Evolutionary conservation across 441 rosid species (phyloP).

Genomic region (Adansonia madagascariensis): DNA sequence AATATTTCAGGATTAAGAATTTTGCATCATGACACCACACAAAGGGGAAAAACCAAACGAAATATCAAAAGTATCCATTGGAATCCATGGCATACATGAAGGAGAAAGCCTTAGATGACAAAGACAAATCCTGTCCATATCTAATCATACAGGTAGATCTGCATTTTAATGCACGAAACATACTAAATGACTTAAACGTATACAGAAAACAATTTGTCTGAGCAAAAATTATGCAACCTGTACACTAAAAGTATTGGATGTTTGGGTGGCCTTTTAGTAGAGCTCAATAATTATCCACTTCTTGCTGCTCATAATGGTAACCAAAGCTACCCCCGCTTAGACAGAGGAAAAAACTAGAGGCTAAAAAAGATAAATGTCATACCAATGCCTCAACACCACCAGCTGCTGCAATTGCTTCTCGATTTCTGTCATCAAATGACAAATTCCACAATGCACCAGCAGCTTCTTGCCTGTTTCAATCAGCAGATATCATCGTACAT

Average conservation of each 20-base stretch:
- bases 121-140: background rate
- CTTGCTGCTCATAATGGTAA: background rate
- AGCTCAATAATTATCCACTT: constrained; percentile 1
- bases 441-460: constrained; percentile 99
- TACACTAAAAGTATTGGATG: background rate
- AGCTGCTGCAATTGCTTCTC: constrained; percentile 94
- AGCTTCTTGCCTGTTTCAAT: constrained; percentile 84
- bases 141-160: background rate
- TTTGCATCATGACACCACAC: constrained; percentile 4
- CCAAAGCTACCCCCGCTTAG: background rate
- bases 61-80: background rate
- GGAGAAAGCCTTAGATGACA: constrained; percentile 10
- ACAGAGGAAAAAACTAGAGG: constrained; percentile 9
- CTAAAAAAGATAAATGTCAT: constrained; percentile 35
- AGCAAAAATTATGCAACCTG: background rate
- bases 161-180: background rate
- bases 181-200: constrained; percentile 3
- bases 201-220: background rate
- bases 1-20: constrained; percentile 5
- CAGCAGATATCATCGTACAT: constrained; percentile 24
- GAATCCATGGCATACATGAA: background rate
- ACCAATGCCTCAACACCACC: constrained; percentile 99
- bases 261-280: constrained; percentile 2
- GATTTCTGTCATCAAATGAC: constrained; percentile 92
- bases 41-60: background rate